phyloP scores from a whole-genome alignment of 2,329 filamentous ascomycete species.

The Diplodia corticola region DNA sequence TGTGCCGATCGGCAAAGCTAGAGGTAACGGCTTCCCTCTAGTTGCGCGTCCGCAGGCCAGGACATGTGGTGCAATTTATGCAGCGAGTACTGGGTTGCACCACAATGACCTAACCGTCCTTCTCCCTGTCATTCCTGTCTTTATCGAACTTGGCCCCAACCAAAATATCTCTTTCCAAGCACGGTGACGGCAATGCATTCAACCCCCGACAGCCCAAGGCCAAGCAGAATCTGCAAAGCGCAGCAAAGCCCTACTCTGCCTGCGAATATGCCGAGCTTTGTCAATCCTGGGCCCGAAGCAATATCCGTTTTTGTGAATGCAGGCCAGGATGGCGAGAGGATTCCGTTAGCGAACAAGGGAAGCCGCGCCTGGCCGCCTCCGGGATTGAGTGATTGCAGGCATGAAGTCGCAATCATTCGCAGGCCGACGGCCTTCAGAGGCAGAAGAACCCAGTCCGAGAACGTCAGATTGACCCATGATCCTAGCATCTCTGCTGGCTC shows the following conservation, averaged over 20 bases:
- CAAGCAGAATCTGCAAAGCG: conserved; percentile 35
- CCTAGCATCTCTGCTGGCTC: conserved; percentile 38
- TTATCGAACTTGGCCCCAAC: conserved; percentile 32
- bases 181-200: conserved; percentile 35
- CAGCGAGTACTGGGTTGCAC: too few species aligned
- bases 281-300: conserved; percentile 12
- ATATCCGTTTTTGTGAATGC: background rate
- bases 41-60: background rate
- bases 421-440: conserved; percentile 36
- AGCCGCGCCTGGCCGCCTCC: background rate
- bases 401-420: conserved; percentile 31
- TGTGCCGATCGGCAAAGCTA: background rate
- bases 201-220: conserved; percentile 37
- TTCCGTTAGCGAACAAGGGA: background rate
- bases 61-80: background rate
- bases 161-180: conserved; percentile 34
- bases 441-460: conserved; percentile 33
- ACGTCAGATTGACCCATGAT: conserved; percentile 36
- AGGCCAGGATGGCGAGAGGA: conserved; percentile 4
- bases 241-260: conserved; percentile 38
- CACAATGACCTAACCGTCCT: background rate
- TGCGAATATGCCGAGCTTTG: conserved; percentile 29
- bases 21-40: background rate
- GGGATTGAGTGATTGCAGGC: conserved; percentile 24
- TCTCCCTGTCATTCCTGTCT: background rate